Evolutionary conservation across 345 rosid species (phyloP).

Genomic region (Zanthoxylum bungeanum): DNA sequence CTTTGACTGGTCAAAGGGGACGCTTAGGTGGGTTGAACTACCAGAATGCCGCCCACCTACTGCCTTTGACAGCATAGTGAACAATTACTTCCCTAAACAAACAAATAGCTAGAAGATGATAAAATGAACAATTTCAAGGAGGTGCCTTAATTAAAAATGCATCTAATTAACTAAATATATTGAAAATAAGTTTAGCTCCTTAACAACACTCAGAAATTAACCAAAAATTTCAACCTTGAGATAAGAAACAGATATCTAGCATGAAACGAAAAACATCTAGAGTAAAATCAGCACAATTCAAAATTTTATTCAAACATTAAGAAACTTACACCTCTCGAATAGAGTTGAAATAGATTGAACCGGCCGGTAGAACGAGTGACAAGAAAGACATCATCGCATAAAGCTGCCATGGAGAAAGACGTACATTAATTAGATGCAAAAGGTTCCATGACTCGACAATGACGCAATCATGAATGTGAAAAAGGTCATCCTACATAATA

Average conservation of each 20-base stretch:
- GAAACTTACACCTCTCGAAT: constrained; percentile 91
- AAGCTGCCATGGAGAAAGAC: constrained; percentile 44
- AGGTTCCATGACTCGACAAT: neutral
- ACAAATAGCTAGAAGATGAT: neutral
- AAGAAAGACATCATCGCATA: constrained; percentile 90
- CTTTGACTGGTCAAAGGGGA: too few species aligned
- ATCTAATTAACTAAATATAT: neutral
- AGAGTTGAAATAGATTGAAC: constrained; percentile 90
- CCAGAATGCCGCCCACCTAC: too few species aligned
- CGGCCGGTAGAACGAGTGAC: constrained; percentile 66
- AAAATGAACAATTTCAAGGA: neutral
- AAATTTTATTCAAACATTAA: neutral
- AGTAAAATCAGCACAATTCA: neutral
- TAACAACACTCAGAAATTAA: neutral
- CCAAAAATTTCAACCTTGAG: neutral
- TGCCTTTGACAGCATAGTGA: too few species aligned
- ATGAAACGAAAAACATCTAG: neutral
- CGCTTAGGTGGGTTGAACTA: too few species aligned
- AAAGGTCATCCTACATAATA: neutral
- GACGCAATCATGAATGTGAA: neutral
- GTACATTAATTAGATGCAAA: neutral
- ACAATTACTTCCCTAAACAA: too few species aligned
- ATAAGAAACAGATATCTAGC: neutral
- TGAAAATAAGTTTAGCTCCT: neutral
- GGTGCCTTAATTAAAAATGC: neutral